Percentiles rank a stretch among this genome's conserved stretches.
These are phyloP conservation scores for Magnolia sinica DNA, from an alignment of 164 flowering plant genomes.

Conservation along the genomic window DNA sequence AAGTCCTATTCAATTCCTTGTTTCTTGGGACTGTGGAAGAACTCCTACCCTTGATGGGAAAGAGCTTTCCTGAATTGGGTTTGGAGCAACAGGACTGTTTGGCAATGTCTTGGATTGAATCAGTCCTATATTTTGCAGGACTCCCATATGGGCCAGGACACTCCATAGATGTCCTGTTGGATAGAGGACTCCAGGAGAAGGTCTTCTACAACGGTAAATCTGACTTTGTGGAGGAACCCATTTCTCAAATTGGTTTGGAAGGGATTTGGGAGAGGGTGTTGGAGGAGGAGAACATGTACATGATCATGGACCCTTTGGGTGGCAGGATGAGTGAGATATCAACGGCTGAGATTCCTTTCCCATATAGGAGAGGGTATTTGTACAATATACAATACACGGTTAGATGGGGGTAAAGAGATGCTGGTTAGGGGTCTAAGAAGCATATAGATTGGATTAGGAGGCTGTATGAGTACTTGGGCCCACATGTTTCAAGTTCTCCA, in stretches of 20 bases:
- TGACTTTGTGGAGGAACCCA: slow-evolving; percentile 18
- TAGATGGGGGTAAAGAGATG: slow-evolving; percentile 8
- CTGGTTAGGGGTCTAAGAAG: slow-evolving; percentile 1
- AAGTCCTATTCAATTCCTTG: slow-evolving; percentile 17
- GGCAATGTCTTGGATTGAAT: slow-evolving; percentile 39
- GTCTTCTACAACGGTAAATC: slow-evolving; percentile 12
- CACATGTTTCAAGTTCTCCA: slow-evolving; percentile 17
- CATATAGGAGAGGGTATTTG: slow-evolving; percentile 18
- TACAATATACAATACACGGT: slow-evolving; percentile 17
- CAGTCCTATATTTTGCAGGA: slow-evolving; percentile 24
- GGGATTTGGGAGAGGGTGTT: slow-evolving; percentile 10
- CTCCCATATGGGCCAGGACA: slow-evolving; percentile 1
- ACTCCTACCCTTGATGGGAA: slow-evolving; percentile 23
- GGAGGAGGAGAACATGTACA: neutral
- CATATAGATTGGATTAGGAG: slow-evolving; percentile 14
- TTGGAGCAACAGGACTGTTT: slow-evolving; percentile 22
- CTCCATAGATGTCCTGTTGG: slow-evolving; percentile 21
- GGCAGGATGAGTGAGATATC: slow-evolving; percentile 25
- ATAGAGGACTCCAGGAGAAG: neutral
- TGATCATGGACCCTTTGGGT: slow-evolving; percentile 13
- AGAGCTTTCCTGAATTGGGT: slow-evolving; percentile 36
- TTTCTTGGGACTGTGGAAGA: slow-evolving; percentile 26
- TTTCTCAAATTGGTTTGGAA: slow-evolving; percentile 11
- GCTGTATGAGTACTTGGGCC: slow-evolving; percentile 15
- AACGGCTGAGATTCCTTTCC: slow-evolving; percentile 19